Evolutionary conservation across 768 basidiomycete genomes (phyloP), one percentile per base, ranked within the genome.

Genomic region (Tylopilus rubrobrunneus): DNA sequence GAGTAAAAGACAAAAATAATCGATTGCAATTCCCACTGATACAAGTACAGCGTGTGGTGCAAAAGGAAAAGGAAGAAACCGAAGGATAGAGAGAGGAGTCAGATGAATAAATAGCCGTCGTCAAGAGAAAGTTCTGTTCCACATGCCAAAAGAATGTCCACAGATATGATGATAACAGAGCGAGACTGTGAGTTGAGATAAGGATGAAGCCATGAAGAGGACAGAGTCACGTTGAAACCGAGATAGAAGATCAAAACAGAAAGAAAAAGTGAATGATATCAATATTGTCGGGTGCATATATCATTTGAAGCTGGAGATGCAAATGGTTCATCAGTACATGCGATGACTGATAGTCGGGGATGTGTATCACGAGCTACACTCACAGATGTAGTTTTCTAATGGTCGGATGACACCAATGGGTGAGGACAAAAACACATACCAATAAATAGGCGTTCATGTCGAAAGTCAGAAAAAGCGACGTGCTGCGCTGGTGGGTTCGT

Each of bases 381-480:
- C 61, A 65, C 63, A 55, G 40, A 43, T 56, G 19, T 17, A 52
- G 25, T 49, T 25, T 11, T 17, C 41, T 27, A 21, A 11, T 28
- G 25, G 25, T 5, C 34, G 14, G 43, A 53, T 25, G 42, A 42
- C 15, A 21, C 29, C 45, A 17, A 7, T 27, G 0, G 37, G n/a
- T 17, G 48, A 3, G 4, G 46, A n/a, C 29, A 44, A 33, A n/a
- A n/a, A n/a, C n/a, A n/a, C 15, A 46, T 31, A 62, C 37, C 40
- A 17, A 36, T 27, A 43, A 28, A 39, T 1, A 23, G 14, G 21
- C 10, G 37, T 23, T 8, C 15, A 4, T 15, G 41, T 25, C 17
- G 21, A 34, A 12, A 37, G 1, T 62, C 46, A 70, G 50, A 62
- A 56, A 42, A 45, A 58, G 23, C 57, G 53, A n/a, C 56, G 57